These are phyloP conservation scores for Colletotrichum ledebouriae DNA, from an alignment of 2,329 filamentous ascomycete species.

Conservation along the genomic window DNA sequence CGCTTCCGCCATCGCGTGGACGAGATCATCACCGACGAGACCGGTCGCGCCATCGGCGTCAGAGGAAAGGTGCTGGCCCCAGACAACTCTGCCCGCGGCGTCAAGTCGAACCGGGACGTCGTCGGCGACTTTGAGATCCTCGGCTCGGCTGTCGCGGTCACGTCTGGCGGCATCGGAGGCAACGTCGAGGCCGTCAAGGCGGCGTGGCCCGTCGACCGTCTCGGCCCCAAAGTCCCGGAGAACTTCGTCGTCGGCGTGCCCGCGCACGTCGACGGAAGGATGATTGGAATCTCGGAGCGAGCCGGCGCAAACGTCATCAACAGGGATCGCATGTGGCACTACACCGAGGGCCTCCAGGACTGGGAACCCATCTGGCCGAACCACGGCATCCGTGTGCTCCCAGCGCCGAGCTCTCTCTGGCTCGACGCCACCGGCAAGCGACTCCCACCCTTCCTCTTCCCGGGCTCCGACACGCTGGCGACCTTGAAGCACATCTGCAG, in stretches of 20 bases:
- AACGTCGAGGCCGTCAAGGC: slow-evolving; percentile 72
- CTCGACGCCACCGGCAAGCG: slow-evolving; percentile 71
- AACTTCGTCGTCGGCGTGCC: slow-evolving; percentile 72
- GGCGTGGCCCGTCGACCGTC: slow-evolving; percentile 68
- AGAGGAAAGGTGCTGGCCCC: slow-evolving; percentile 65
- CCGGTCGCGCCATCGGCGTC: slow-evolving; percentile 66
- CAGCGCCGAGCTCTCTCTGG: slow-evolving; percentile 73
- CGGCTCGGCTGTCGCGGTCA: slow-evolving; percentile 66
- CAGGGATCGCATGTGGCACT: slow-evolving; percentile 76
- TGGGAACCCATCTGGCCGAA: slow-evolving; percentile 73
- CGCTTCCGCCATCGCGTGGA: slow-evolving; percentile 70
- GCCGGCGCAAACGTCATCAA: slow-evolving; percentile 70
- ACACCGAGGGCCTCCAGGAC: slow-evolving; percentile 72
- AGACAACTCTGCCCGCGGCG: slow-evolving; percentile 64
- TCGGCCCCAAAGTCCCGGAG: slow-evolving; percentile 68
- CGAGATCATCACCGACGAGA: slow-evolving; percentile 66
- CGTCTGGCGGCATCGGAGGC: slow-evolving; percentile 72
- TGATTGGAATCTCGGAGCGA: slow-evolving; percentile 68
- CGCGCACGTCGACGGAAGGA: slow-evolving; percentile 74
- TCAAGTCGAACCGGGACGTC: slow-evolving; percentile 62
- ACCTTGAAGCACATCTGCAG: slow-evolving; percentile 71
- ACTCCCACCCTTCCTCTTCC: slow-evolving; percentile 68
- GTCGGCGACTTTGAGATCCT: slow-evolving; percentile 66
- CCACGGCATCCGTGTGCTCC: slow-evolving; percentile 72
- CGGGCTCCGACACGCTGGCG: slow-evolving; percentile 68